Evolutionary conservation across 2,329 filamentous ascomycete genomes (phyloP).

Genomic region (Fusarium domesticum): DNA sequence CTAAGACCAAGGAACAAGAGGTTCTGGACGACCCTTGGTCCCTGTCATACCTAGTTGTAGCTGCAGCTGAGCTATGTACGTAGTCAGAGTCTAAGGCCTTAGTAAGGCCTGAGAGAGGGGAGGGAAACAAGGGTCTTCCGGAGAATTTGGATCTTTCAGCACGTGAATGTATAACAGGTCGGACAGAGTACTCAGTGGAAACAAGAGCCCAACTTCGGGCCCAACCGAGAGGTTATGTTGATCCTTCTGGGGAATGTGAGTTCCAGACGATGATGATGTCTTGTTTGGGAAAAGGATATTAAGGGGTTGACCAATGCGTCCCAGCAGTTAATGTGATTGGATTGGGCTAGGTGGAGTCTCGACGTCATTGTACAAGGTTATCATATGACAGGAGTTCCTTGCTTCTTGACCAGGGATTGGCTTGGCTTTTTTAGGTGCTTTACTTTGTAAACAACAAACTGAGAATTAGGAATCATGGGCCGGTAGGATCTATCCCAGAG

Average conservation of each 20-base stretch:
- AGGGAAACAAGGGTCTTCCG: conserved; percentile 8
- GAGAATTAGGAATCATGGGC: neutral
- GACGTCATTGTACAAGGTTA: conserved; percentile 26
- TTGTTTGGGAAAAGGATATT: conserved; percentile 8
- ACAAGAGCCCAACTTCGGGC: conserved; percentile 21
- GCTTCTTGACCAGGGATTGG: conserved; percentile 12
- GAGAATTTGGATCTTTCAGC: conserved; percentile 11
- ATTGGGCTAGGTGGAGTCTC: conserved; percentile 6
- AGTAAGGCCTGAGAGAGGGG: neutral
- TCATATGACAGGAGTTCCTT: conserved; percentile 18
- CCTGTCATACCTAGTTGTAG: neutral
- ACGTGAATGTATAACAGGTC: conserved; percentile 3
- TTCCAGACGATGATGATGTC: conserved; percentile 7
- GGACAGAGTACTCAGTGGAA: conserved; percentile 13
- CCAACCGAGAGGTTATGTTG: conserved; percentile 21
- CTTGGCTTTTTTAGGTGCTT: too few species aligned
- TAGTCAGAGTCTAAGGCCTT: too few species aligned
- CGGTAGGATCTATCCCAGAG: neutral
- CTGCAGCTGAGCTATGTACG: neutral
- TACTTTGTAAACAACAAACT: too few species aligned
- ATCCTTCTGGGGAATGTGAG: conserved; percentile 22
- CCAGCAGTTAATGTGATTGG: conserved; percentile 14
- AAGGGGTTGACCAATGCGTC: too few species aligned
- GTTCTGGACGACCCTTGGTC: neutral
- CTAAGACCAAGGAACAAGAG: neutral